Percentiles rank a stretch among this genome's conserved stretches.
Evolutionary conservation across 2,329 filamentous ascomycete species (phyloP).

Genomic region (Aspergillus phoenicis): DNA sequence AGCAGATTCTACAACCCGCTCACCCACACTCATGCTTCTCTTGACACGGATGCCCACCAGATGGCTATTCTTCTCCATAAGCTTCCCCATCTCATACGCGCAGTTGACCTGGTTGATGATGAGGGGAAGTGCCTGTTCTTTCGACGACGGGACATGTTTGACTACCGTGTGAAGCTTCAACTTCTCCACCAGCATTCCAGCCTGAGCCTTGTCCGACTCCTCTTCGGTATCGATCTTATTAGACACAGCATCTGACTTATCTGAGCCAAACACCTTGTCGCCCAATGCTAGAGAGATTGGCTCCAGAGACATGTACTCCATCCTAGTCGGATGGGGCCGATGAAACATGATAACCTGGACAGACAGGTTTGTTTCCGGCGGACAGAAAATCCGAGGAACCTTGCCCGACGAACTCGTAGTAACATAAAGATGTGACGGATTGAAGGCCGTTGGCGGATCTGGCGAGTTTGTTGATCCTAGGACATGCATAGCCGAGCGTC

Average conservation of each 20-base stretch:
- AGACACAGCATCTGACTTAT: conserved; percentile 39
- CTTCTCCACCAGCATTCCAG: conserved; percentile 75
- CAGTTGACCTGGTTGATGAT: conserved; percentile 96
- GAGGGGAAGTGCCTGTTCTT: conserved; percentile 76
- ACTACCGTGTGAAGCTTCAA: conserved; percentile 84
- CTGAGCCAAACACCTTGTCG: conserved; percentile 60
- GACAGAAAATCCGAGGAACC: conserved; percentile 74
- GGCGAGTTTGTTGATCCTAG: conserved; percentile 76
- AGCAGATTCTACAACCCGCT: conserved; percentile 91
- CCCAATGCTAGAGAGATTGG: conserved; percentile 86
- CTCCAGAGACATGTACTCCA: conserved; percentile 94
- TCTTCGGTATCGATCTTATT: conserved; percentile 71
- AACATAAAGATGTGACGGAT: conserved; percentile 70
- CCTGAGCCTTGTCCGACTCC: conserved; percentile 66
- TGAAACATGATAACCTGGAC: conserved; percentile 90
- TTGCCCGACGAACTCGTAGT: conserved; percentile 54
- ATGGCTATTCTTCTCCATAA: conserved; percentile 88
- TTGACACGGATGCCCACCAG: conserved; percentile 79
- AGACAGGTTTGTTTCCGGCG: conserved; percentile 64
- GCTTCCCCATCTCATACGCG: conserved; percentile 81
- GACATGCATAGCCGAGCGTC: conserved; percentile 78
- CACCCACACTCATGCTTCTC: conserved; percentile 86
- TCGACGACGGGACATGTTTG: conserved; percentile 72
- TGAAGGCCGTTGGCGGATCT: conserved; percentile 54
- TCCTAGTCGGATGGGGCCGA: conserved; percentile 77